Evolutionary conservation across 345 rosid species (phyloP).

Genomic region (Melaleuca alternifolia): DNA sequence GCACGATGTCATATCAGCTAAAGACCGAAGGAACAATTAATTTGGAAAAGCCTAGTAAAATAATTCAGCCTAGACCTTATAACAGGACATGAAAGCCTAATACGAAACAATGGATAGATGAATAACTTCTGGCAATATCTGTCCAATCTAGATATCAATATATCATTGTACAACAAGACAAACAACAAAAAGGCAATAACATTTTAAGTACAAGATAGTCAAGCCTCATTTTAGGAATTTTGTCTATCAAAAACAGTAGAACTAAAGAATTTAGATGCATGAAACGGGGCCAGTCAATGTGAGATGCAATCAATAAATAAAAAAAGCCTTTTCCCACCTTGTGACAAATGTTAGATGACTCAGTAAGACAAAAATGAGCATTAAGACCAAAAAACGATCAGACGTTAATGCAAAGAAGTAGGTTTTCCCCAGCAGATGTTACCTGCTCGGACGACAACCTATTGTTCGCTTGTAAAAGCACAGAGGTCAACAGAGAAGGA

Average conservation of each 20-base stretch:
- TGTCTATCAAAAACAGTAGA: background rate
- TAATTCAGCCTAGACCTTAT: background rate
- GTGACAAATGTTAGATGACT: background rate
- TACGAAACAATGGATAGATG: background rate
- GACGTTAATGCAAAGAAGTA: background rate
- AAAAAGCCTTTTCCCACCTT: background rate
- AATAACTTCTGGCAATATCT: background rate
- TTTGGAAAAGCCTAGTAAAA: background rate
- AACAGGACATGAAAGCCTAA: background rate
- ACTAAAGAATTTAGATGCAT: background rate
- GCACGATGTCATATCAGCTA: background rate
- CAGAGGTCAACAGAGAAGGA: conserved; percentile 66
- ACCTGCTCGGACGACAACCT: conserved; percentile 60
- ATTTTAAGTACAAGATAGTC: background rate
- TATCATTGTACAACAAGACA: background rate
- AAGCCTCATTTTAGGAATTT: background rate
- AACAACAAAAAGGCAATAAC: background rate
- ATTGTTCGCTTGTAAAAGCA: conserved; percentile 68
- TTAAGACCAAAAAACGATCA: background rate
- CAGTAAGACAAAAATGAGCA: background rate
- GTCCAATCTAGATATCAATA: background rate
- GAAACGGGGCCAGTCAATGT: background rate
- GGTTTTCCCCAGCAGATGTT: background rate
- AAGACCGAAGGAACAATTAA: background rate
- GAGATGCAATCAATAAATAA: background rate